Evolutionary conservation across 768 basidiomycete species (phyloP).

Genomic region (Auriscalpium microsporum): DNA sequence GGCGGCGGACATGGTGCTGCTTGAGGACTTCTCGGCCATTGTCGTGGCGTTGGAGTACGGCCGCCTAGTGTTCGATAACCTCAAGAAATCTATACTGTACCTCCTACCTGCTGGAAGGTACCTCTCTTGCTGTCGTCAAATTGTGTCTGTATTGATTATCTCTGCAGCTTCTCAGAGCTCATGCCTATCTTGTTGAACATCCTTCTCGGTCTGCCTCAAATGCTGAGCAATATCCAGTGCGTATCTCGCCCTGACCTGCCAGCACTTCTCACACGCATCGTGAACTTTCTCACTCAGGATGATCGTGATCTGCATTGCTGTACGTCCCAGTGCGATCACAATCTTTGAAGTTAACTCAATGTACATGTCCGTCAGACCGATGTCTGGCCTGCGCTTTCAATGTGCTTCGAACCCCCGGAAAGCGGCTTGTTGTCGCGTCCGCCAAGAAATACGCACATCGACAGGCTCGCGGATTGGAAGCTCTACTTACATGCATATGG

Average conservation of each 20-base stretch:
- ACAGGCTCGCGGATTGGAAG: slow-evolving; percentile 44
- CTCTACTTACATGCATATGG: slow-evolving; percentile 50
- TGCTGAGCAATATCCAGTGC: slow-evolving; percentile 31
- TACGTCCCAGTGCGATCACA: neutral
- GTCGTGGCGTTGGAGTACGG: slow-evolving; percentile 58
- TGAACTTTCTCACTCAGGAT: slow-evolving; percentile 20
- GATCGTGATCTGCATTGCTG: slow-evolving; percentile 44
- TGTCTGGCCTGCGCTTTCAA: slow-evolving; percentile 42
- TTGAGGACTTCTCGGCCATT: slow-evolving; percentile 60
- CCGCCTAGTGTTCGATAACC: slow-evolving; percentile 55
- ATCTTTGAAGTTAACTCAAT: neutral
- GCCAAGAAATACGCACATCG: slow-evolving; percentile 47
- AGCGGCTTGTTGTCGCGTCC: slow-evolving; percentile 45
- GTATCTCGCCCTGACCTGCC: slow-evolving; percentile 25
- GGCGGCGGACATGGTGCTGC: slow-evolving; percentile 55
- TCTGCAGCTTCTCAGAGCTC: slow-evolving; percentile 45
- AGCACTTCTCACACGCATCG: slow-evolving; percentile 17
- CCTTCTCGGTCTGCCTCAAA: slow-evolving; percentile 33
- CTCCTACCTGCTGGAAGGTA: slow-evolving; percentile 42
- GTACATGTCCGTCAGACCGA: slow-evolving; percentile 32
- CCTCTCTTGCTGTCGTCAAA: slow-evolving; percentile 11
- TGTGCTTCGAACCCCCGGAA: slow-evolving; percentile 57
- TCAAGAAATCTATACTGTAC: slow-evolving; percentile 48
- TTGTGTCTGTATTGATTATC: neutral
- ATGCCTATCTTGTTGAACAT: slow-evolving; percentile 51